Percentiles rank a stretch among this genome's conserved stretches.
These are phyloP conservation scores for Plasmodium vivax DNA, from an alignment of 169 alveolate genomes.

Conservation along the genomic window DNA sequence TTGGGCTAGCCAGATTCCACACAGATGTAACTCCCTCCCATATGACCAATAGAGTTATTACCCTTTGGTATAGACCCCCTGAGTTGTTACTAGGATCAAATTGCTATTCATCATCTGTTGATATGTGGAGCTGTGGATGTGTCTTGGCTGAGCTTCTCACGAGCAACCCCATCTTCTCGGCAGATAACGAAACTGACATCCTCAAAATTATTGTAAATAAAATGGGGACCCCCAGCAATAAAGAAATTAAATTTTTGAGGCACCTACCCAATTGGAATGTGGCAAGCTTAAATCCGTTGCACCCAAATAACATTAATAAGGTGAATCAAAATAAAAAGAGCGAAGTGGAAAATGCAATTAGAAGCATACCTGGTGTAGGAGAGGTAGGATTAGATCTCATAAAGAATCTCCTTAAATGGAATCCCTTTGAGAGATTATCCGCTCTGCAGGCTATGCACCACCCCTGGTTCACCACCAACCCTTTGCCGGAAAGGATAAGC, in stretches of 20 bases:
- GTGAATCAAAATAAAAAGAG: conserved; percentile 67
- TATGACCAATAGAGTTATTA: conserved; percentile 95
- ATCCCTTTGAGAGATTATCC: conserved; percentile 79
- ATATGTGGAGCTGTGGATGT: conserved; percentile 98
- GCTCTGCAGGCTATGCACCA: conserved; percentile 82
- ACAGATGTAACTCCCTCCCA: conserved; percentile 80
- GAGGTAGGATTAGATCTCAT: conserved; percentile 84
- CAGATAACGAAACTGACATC: conserved; percentile 90
- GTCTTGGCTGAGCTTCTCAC: conserved; percentile 93
- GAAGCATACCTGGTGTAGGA: conserved; percentile 79
- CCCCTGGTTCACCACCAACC: conserved; percentile 82
- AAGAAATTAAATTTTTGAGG: conserved; percentile 76
- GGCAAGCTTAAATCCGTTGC: conserved; percentile 78
- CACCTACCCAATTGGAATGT: conserved; percentile 81
- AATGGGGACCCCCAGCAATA: conserved; percentile 79
- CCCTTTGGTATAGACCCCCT: conserved; percentile 98
- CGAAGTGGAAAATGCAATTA: conserved; percentile 80
- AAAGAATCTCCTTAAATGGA: conserved; percentile 77
- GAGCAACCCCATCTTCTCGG: conserved; percentile 92
- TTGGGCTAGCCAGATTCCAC: conserved; percentile 94
- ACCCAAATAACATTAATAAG: conserved; percentile 76
- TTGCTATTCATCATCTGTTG: conserved; percentile 91
- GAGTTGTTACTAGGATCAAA: conserved; percentile 95
- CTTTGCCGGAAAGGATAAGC: conserved; percentile 75
- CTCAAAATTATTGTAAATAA: conserved; percentile 84